A percentile compares a stretch with the other conserved stretches of the same genome.
Conservation (phyloP, 1,139 yeast genomes). For the Scheffersomyces segobiensis region DNA sequence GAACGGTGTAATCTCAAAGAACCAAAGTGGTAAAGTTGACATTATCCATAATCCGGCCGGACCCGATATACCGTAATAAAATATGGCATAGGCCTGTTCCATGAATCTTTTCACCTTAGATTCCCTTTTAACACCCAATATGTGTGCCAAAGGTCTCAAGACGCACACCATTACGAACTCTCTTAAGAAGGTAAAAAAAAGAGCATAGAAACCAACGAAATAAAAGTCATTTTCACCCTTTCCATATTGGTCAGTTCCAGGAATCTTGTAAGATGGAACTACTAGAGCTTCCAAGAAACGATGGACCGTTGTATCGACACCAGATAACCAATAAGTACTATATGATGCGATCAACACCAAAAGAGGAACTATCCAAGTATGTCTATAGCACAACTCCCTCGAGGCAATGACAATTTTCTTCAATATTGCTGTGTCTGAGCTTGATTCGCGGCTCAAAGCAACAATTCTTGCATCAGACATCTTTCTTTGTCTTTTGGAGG, state of each 20-base stretch:
- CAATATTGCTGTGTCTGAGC: slow-evolving; percentile 43
- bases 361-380: slow-evolving; percentile 80
- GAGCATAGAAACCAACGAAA: slow-evolving; percentile 77
- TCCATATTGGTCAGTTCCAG: slow-evolving; percentile 64
- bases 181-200: slow-evolving; percentile 86
- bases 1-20: slow-evolving; percentile 79
- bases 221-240: slow-evolving; percentile 84
- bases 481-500: slow-evolving; percentile 33
- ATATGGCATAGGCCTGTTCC: slow-evolving; percentile 87
- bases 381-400: slow-evolving; percentile 63
- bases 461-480: slow-evolving; percentile 35
- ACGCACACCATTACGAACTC: slow-evolving; percentile 87
- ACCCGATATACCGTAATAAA: slow-evolving; percentile 80
- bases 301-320: slow-evolving; percentile 57
- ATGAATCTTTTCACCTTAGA: slow-evolving; percentile 76
- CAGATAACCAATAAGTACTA: slow-evolving; percentile 43
- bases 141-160: slow-evolving; percentile 67
- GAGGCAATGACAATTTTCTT: slow-evolving; percentile 55
- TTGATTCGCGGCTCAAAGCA: slow-evolving; percentile 27
- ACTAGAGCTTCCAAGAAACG: slow-evolving; percentile 62
- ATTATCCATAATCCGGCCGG: slow-evolving; percentile 89
- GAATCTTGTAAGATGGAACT: slow-evolving; percentile 65
- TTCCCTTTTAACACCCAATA: slow-evolving; percentile 53
- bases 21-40: slow-evolving; percentile 85
- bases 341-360: slow-evolving; percentile 42